A percentile compares a stretch with the other conserved stretches of the same genome.
Conservation (phyloP, 176 grass and related monocot genomes). For the Microstegium vimineum region DNA sequence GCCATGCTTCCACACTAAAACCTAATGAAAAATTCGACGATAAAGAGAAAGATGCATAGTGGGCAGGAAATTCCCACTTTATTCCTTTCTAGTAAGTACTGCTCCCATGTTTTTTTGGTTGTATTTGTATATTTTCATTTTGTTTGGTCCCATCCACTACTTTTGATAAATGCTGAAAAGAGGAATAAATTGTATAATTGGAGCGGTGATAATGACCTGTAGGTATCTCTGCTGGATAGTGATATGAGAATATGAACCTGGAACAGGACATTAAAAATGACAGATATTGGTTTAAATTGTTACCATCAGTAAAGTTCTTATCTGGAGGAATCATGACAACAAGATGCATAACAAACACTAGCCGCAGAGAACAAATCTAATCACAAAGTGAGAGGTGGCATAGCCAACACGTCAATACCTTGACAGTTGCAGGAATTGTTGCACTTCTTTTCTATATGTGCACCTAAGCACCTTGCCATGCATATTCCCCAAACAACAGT, state of each 20-base stretch:
- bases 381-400: conserved; percentile 24
- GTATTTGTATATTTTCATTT: conserved; percentile 32
- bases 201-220: conserved; percentile 35
- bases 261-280: conserved; percentile 56
- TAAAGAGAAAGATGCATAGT: conserved; percentile 48
- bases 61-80: conserved; percentile 54
- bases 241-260: conserved; percentile 58
- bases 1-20: conserved; percentile 48
- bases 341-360: conserved; percentile 41
- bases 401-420: conserved; percentile 31
- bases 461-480: conserved; percentile 22
- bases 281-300: conserved; percentile 43
- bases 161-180: conserved; percentile 44
- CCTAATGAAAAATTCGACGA: conserved; percentile 23
- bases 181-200: conserved; percentile 50
- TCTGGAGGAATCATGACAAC: conserved; percentile 49
- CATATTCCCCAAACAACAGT: conserved; percentile 11
- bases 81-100: conserved; percentile 63
- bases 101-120: conserved; percentile 16
- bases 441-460: conserved; percentile 26
- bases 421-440: conserved; percentile 38
- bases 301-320: conserved; percentile 47
- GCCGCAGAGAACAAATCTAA: conserved; percentile 38
- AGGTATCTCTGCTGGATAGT: conserved; percentile 41
- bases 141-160: conserved; percentile 35